A percentile compares a stretch with the other conserved stretches of the same genome.
Evolutionary conservation across 805 yeast species (phyloP).

Genomic region (Brettanomyces custersianus): DNA sequence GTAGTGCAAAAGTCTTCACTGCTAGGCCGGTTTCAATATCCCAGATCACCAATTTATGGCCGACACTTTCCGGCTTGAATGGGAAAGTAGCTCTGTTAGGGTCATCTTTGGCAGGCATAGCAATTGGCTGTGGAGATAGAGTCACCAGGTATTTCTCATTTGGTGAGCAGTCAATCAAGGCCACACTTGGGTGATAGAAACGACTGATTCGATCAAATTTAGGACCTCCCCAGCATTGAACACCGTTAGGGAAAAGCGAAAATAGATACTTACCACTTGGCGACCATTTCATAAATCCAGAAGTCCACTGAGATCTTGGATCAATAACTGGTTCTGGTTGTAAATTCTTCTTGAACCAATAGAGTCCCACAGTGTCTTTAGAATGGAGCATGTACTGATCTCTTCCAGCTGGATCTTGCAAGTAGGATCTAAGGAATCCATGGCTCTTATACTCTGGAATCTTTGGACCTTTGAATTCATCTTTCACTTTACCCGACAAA

Average conservation of each 20-base stretch:
- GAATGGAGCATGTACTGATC: conserved; percentile 82
- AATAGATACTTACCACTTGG: conserved; percentile 87
- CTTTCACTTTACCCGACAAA: conserved; percentile 49
- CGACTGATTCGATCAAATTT: conserved; percentile 64
- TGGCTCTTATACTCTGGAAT: conserved; percentile 65
- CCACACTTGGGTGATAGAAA: conserved; percentile 82
- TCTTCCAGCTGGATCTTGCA: conserved; percentile 78
- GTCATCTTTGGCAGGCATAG: conserved; percentile 54
- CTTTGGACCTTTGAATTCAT: conserved; percentile 62
- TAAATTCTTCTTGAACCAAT: conserved; percentile 69
- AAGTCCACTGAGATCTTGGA: conserved; percentile 79
- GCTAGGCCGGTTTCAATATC: conserved; percentile 76
- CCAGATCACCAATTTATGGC: conserved; percentile 93
- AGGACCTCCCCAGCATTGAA: conserved; percentile 93
- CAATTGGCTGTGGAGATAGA: conserved; percentile 77
- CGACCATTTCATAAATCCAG: conserved; percentile 80
- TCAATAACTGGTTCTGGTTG: conserved; percentile 71
- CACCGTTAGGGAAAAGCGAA: conserved; percentile 89
- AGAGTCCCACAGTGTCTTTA: conserved; percentile 73
- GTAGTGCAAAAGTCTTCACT: conserved; percentile 83
- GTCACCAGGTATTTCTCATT: conserved; percentile 85
- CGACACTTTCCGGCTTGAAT: conserved; percentile 79
- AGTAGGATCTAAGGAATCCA: conserved; percentile 84
- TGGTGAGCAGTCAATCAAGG: conserved; percentile 87
- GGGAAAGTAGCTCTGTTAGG: conserved; percentile 66